These are phyloP conservation scores for Neurospora sp. DNA, from an alignment of 495 filamentous ascomycete species.

Conservation along the genomic window DNA sequence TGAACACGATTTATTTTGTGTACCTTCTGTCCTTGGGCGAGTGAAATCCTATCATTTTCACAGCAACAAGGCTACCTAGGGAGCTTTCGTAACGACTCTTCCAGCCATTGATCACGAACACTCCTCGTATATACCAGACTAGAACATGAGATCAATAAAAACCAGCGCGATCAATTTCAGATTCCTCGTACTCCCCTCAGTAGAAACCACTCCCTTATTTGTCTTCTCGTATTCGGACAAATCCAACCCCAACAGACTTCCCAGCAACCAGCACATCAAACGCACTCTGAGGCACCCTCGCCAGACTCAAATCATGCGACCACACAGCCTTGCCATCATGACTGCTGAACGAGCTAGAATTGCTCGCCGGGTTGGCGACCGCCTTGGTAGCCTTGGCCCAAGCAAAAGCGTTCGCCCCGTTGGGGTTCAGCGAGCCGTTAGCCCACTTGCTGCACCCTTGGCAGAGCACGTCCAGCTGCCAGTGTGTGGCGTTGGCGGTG, in stretches of 20 bases:
- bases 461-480: conserved; percentile 37
- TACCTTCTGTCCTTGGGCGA: no score
- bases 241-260: neutral
- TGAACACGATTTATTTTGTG: no score
- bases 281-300: conserved; percentile 18
- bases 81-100: neutral
- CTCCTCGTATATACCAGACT: neutral
- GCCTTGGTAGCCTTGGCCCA: conserved; percentile 17
- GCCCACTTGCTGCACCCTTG: conserved; percentile 32
- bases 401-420: conserved; percentile 16
- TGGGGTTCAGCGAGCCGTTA: conserved; percentile 20
- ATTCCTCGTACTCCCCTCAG: neutral
- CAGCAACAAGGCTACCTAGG: neutral
- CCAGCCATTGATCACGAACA: neutral
- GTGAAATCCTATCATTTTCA: neutral
- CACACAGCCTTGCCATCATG: conserved; percentile 17
- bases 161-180: neutral
- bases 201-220: neutral
- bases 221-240: neutral
- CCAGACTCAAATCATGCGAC: conserved; percentile 18
- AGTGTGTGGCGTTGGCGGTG: conserved; percentile 36
- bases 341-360: conserved; percentile 16
- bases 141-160: neutral
- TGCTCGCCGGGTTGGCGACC: conserved; percentile 12
- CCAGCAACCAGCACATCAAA: conserved; percentile 18